A percentile compares a stretch with the other conserved stretches of the same genome.
Evolutionary conservation across 202 grass and related monocot genomes (phyloP).

Genomic region (Carex arenaria): DNA sequence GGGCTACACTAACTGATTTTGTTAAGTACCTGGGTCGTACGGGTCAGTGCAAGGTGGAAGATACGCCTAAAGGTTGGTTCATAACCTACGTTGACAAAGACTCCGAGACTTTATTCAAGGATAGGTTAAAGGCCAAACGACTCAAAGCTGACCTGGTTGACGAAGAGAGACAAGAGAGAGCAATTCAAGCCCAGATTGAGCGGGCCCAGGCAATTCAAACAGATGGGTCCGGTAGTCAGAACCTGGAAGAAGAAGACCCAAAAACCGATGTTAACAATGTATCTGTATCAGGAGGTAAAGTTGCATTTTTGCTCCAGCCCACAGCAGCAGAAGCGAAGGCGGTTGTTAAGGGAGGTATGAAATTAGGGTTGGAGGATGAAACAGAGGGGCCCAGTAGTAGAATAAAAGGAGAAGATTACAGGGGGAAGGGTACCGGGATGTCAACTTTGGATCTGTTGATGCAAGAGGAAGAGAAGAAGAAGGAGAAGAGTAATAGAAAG

Average conservation of each 20-base stretch:
- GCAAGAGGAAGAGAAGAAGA: constrained; percentile 82
- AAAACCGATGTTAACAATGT: constrained; percentile 7
- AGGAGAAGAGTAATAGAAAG: constrained; percentile 80
- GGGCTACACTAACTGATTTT: constrained; percentile 86
- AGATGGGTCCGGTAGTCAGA: neutral
- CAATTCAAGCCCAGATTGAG: constrained; percentile 72
- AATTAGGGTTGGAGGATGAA: constrained; percentile 50
- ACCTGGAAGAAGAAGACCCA: neutral
- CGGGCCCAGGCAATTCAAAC: constrained; percentile 28
- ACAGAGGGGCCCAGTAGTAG: neutral
- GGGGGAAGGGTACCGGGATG: constrained; percentile 24
- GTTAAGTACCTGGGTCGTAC: constrained; percentile 67
- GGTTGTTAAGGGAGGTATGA: constrained; percentile 39
- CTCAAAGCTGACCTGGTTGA: constrained; percentile 58
- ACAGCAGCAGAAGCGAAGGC: constrained; percentile 12
- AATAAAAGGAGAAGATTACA: constrained; percentile 31
- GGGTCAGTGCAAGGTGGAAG: constrained; percentile 79
- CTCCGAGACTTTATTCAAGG: constrained; percentile 71
- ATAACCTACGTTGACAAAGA: constrained; percentile 84
- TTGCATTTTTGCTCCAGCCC: constrained; percentile 56
- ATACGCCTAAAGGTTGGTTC: constrained; percentile 92
- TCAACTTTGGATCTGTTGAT: constrained; percentile 77
- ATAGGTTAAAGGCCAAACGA: constrained; percentile 71
- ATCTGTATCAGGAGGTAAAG: constrained; percentile 34
- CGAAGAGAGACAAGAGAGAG: constrained; percentile 76